Percentiles rank a stretch among this genome's conserved stretches.
Conservation (phyloP, 2,329 filamentous ascomycete species). For the Penicillium fuscoglaucum region DNA sequence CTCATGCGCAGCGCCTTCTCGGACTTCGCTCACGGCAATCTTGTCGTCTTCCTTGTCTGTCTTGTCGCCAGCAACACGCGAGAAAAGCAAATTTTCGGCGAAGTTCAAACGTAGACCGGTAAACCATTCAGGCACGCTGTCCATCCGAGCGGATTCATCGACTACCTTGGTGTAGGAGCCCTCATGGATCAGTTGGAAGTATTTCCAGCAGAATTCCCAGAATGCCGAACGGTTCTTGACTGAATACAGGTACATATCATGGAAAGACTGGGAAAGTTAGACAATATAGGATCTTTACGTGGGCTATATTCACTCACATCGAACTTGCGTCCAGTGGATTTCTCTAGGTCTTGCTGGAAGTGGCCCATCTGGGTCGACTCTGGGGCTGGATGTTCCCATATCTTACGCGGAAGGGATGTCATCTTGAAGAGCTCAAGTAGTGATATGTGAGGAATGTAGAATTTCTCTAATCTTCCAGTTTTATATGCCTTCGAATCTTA, state of each 20-base stretch:
- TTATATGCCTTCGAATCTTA: neutral
- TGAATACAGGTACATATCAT: conserved; percentile 71
- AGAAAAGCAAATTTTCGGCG: conserved; percentile 76
- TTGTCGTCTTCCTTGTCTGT: conserved; percentile 68
- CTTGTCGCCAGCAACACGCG: conserved; percentile 46
- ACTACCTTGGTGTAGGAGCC: conserved; percentile 63
- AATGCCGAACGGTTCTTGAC: conserved; percentile 63
- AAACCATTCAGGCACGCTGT: conserved; percentile 75
- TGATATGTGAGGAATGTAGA: neutral
- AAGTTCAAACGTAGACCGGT: conserved; percentile 72
- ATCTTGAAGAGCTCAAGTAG: neutral
- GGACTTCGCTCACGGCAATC: conserved; percentile 68
- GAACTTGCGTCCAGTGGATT: conserved; percentile 18
- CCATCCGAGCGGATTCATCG: conserved; percentile 69
- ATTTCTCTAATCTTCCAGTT: neutral
- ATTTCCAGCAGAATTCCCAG: conserved; percentile 64
- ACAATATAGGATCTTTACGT: neutral
- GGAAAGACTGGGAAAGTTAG: conserved; percentile 46
- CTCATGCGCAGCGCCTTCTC: conserved; percentile 39
- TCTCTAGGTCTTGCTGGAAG: conserved; percentile 22
- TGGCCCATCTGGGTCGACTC: conserved; percentile 25
- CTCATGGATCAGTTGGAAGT: conserved; percentile 61
- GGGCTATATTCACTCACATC: conserved; percentile 5
- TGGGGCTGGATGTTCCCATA: conserved; percentile 29
- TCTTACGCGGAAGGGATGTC: conserved; percentile 18